These are phyloP conservation scores for Athelia sp. DNA, from an alignment of 1,284 basidiomycete species.

Conservation along the genomic window DNA sequence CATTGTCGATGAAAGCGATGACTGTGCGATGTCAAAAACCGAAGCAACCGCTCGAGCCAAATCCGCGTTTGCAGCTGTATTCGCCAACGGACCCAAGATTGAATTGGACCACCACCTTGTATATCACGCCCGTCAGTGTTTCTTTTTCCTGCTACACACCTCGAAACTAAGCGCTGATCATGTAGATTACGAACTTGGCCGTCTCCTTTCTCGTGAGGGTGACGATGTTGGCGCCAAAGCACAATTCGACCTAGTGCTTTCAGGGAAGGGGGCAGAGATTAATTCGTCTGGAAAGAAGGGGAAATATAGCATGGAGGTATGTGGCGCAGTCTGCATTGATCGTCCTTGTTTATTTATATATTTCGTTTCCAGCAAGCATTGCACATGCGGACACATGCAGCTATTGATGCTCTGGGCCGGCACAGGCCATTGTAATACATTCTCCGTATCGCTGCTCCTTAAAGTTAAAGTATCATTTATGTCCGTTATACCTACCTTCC, in stretches of 20 bases:
- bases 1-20: constrained; percentile 34
- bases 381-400: constrained; percentile 56
- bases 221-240: constrained; percentile 49
- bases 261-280: constrained; percentile 52
- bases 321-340: constrained; percentile 3
- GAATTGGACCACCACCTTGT: constrained; percentile 79
- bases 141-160: constrained; percentile 3
- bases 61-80: constrained; percentile 63
- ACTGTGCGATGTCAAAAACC: constrained; percentile 28
- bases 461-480: no score
- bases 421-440: constrained; percentile 9
- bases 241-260: constrained; percentile 68
- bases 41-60: constrained; percentile 50
- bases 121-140: constrained; percentile 65
- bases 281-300: constrained; percentile 44
- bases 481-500: no score
- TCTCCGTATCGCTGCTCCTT: no score
- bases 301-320: constrained; percentile 41
- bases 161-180: neutral
- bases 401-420: constrained; percentile 41
- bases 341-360: no score
- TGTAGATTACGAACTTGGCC: constrained; percentile 78
- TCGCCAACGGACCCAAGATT: constrained; percentile 70
- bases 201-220: constrained; percentile 61
- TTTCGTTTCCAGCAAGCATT: constrained; percentile 37